Conservation (phyloP, 768 basidiomycete genomes). For the Boletus eberwhitei region DNA sequence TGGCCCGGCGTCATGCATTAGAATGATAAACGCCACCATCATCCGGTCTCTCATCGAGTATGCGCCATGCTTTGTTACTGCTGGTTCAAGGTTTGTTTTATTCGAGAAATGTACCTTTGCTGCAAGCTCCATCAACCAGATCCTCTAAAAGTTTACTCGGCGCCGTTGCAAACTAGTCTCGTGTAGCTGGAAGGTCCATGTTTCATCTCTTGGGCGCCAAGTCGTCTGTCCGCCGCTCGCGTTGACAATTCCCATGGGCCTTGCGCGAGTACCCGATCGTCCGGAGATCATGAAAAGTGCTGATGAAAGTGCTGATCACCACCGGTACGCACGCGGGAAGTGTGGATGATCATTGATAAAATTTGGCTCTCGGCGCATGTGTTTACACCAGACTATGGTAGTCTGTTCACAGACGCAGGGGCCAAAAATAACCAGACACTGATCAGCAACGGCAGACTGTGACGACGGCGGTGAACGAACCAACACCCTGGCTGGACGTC, state of each 20-base stretch:
- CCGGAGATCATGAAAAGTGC: conserved; percentile 1
- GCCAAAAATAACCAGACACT: neutral
- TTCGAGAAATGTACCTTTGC: neutral
- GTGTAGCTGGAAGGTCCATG: neutral
- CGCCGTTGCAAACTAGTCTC: neutral
- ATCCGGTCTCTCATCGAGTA: neutral
- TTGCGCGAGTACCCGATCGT: neutral
- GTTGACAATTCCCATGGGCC: neutral
- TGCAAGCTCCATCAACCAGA: neutral
- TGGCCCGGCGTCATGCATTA: neutral
- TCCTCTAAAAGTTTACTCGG: neutral
- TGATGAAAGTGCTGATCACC: neutral
- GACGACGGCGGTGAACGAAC: neutral
- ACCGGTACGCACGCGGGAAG: neutral
- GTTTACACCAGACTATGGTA: neutral
- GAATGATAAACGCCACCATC: neutral
- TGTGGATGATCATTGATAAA: neutral
- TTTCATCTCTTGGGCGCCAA: neutral
- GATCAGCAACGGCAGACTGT: too few relatives aligned
- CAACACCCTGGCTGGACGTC: neutral
- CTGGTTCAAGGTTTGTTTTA: neutral
- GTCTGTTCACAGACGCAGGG: neutral
- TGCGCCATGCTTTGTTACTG: neutral
- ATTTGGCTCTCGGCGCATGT: neutral
- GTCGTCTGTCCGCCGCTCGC: neutral